A percentile compares a stretch with the other conserved stretches of the same genome.
Evolutionary conservation across 2,329 filamentous ascomycete genomes (phyloP).

Genomic region (Claviceps fusiformis): DNA sequence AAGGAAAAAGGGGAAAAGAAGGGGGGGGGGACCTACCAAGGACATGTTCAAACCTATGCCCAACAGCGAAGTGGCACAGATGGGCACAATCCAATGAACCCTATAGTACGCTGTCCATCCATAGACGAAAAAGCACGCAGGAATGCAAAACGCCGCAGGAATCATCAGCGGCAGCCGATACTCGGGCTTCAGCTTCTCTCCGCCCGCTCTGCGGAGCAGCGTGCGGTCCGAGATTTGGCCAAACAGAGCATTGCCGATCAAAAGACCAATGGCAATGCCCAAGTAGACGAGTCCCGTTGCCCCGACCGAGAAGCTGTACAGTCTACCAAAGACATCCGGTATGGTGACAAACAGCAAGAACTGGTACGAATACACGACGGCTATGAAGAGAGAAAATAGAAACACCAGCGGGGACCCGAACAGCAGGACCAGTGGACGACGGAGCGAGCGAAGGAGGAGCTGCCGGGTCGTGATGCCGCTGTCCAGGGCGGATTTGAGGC

Average conservation of each 20-base stretch:
- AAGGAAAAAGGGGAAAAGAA: background rate
- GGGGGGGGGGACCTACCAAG: background rate
- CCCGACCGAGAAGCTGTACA: background rate
- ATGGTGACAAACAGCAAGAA: background rate
- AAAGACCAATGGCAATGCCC: background rate
- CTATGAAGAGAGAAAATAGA: background rate
- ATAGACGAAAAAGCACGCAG: background rate
- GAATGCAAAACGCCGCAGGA: background rate
- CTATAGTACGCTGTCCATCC: background rate
- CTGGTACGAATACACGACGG: background rate
- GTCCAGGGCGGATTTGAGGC: background rate
- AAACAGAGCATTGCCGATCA: background rate
- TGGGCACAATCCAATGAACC: background rate
- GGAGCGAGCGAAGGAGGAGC: background rate
- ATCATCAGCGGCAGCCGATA: background rate
- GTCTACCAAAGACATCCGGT: background rate
- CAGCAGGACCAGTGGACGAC: background rate
- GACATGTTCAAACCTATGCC: background rate
- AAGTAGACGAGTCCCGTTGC: background rate
- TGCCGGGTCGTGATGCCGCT: background rate
- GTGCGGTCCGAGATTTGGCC: background rate
- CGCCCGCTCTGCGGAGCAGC: background rate
- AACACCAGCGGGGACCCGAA: background rate
- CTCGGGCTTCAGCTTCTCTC: background rate
- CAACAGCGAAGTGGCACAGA: background rate